Conservation (phyloP, 345 rosid genomes). For the Arabis hirsuta region DNA sequence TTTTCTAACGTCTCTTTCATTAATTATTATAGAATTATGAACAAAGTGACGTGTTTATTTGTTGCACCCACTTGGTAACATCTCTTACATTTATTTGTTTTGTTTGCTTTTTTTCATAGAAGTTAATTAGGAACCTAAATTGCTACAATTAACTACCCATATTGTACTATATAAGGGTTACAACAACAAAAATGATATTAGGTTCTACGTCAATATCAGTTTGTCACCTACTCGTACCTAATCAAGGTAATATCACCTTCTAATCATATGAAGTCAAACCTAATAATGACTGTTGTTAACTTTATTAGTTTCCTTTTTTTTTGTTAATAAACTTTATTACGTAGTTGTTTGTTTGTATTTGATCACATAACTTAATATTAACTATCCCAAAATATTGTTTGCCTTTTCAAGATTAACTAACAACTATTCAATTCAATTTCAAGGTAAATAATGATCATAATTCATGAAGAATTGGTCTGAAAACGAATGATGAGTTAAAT, state of each 20-base stretch:
- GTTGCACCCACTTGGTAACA: constrained; percentile 16
- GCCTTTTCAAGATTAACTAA: background rate
- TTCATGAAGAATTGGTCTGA: background rate
- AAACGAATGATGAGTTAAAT: constrained; percentile 6
- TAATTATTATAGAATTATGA: constrained; percentile 23
- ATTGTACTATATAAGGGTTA: background rate
- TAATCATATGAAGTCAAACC: constrained; percentile 26
- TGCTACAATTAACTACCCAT: background rate
- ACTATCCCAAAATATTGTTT: background rate
- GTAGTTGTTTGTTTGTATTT: constrained; percentile 6
- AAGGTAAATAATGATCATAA: background rate
- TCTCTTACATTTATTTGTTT: background rate
- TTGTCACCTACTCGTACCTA: constrained; percentile 16
- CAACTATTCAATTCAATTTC: background rate
- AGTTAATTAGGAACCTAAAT: background rate
- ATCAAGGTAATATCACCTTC: constrained; percentile 20
- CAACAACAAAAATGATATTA: background rate
- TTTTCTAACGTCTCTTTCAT: constrained; percentile 26
- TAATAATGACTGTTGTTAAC: constrained; percentile 6
- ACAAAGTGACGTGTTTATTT: constrained; percentile 2
- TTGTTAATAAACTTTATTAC: background rate
- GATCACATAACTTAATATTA: background rate
- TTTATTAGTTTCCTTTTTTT: background rate
- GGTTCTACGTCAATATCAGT: constrained; percentile 33
- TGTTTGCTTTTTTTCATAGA: constrained; percentile 10